These are phyloP conservation scores for Durio zibethinus DNA, from an alignment of 345 rosid genomes.

Conservation along the genomic window DNA sequence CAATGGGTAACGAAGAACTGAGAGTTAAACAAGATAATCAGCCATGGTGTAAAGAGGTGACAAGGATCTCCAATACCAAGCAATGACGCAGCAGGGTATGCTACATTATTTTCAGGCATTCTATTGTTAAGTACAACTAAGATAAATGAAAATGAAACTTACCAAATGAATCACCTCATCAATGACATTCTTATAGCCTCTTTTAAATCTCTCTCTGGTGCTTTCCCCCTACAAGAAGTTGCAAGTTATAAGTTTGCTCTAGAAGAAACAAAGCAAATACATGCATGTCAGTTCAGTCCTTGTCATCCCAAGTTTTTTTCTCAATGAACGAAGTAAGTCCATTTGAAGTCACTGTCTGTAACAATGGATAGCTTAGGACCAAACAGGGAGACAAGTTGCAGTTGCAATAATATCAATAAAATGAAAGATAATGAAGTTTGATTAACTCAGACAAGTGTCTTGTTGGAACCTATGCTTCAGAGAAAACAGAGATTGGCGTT, in stretches of 20 bases:
- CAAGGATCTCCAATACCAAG: background rate
- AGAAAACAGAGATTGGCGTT: too few relatives aligned
- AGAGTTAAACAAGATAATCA: background rate
- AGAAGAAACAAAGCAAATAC: background rate
- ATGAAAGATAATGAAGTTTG: background rate
- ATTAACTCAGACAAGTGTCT: background rate
- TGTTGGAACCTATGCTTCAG: background rate
- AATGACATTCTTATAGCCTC: conserved; percentile 94
- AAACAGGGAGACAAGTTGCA: background rate
- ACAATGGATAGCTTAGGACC: conserved; percentile 44
- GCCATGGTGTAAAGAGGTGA: background rate
- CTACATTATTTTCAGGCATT: too few relatives aligned
- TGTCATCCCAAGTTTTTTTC: conserved; percentile 73
- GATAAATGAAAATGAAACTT: conserved; percentile 22
- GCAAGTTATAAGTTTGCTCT: conserved; percentile 11
- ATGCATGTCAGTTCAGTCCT: background rate
- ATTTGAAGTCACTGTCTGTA: conserved; percentile 95
- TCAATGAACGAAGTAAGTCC: conserved; percentile 82
- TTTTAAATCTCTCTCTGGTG: conserved; percentile 89
- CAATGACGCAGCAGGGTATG: background rate
- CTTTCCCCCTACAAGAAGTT: conserved; percentile 63
- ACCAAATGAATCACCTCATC: conserved; percentile 96
- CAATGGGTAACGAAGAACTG: background rate
- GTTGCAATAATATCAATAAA: background rate
- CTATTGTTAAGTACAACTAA: background rate